Base-by-base conservation (phyloP, 352 stramenopile species). In the Phytophthora pistaciae region DNA sequence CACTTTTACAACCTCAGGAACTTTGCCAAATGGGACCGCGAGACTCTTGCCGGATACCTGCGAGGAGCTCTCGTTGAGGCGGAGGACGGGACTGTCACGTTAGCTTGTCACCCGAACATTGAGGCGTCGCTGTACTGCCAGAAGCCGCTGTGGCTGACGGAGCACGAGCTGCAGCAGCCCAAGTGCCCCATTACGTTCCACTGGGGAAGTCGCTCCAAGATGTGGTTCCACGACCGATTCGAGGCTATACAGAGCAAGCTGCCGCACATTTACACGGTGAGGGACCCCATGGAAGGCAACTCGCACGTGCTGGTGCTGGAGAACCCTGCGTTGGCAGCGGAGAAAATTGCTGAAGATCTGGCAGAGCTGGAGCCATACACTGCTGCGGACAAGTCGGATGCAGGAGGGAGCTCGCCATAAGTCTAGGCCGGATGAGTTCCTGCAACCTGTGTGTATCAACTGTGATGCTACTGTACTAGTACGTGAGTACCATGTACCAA, bases 241-340 rank as follows among this genome's bases (percentile, higher is more conserved):
- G 66, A 82, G 16, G 29, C 16, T 16, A 52, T 90, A 13, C 42
- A 78, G 1, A 60, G 9, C 18, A 72, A 69, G 3, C 27, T 80
- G 18, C 84, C 84, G 18, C 56, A 84, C 6, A 67, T 84, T 5
- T 91, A 91, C 64, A 66, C 61, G 1, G 64, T 88, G 52, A 56
- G 27, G 42, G 62, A 75, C 3, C 71, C 80, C 10, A 80, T 91
- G 46, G 66, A 73, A 5, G 75, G 78, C 14, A 73, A 67, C 20
- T 83, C 76, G 10, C 84, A 91, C 44, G 55, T 81, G 23, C 67
- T 91, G 42, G 70, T 91, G 20, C 49, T 90, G 20, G 84, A 91
- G 50, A 77, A 91, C 25, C 78, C 81, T 3, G 66, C 68, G 0
- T 55, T 78, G 11, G 76, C 79, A 9, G 46, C 83, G 7, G 56